Conservation (phyloP, 139 green algal genomes). For the Tetraselmis striata region DNA sequence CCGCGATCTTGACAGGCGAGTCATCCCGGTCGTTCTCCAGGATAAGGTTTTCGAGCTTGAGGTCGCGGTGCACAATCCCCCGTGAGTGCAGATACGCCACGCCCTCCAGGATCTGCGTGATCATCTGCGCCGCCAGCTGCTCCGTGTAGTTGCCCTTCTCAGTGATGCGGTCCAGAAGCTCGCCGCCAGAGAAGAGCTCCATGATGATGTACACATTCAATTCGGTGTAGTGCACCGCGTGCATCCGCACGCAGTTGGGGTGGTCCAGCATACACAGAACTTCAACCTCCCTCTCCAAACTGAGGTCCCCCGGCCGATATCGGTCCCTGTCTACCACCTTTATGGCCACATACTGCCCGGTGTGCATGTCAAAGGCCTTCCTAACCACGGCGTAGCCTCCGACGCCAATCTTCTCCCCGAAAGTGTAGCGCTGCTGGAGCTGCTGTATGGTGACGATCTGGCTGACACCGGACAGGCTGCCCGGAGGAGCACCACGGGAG, state of each 20-base stretch:
- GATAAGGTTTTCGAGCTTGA: constrained; percentile 86
- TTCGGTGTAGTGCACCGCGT: constrained; percentile 60
- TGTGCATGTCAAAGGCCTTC: not conserved
- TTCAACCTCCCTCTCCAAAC: not conserved
- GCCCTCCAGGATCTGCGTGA: constrained; percentile 61
- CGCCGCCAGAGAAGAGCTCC: constrained; percentile 67
- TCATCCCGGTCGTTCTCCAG: constrained; percentile 57
- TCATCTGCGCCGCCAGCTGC: constrained; percentile 52
- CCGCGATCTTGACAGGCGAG: constrained; percentile 67
- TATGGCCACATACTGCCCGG: not conserved
- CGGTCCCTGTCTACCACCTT: not conserved
- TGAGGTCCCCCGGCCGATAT: not conserved
- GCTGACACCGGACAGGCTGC: too few species aligned
- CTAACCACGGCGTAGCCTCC: not conserved
- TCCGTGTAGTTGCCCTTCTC: constrained; percentile 54
- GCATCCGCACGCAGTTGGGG: constrained; percentile 67
- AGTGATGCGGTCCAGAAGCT: constrained; percentile 57
- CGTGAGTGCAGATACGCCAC: constrained; percentile 22
- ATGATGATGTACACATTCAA: constrained; percentile 73
- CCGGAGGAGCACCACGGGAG: too few species aligned
- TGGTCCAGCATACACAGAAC: constrained; percentile 42
- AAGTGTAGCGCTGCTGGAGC: not conserved
- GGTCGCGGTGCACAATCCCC: constrained; percentile 74
- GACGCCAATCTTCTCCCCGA: not conserved
- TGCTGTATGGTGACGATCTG: not conserved